Evolutionary conservation across 192 early-diverging fungal species (phyloP).

Genomic region (Coemansia sp.): DNA sequence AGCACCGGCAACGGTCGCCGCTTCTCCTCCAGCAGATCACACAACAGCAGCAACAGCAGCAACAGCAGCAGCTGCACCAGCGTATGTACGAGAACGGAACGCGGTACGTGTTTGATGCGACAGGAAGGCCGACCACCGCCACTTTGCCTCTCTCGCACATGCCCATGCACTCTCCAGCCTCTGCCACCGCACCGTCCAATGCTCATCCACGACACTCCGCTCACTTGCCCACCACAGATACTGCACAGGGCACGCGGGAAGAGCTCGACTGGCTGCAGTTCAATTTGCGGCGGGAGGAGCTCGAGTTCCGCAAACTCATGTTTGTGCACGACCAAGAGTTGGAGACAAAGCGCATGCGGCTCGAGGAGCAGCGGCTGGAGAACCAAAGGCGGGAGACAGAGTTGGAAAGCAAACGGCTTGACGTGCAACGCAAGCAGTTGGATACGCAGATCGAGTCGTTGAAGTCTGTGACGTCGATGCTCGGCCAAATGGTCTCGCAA

Average conservation of each 20-base stretch:
- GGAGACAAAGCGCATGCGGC: constrained; percentile 28
- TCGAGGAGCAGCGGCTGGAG: constrained; percentile 42
- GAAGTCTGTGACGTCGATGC: constrained; percentile 20
- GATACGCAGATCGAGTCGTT: constrained; percentile 43
- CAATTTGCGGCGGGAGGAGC: constrained; percentile 49
- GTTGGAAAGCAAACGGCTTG: constrained; percentile 32
- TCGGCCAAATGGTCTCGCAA: constrained; percentile 23
- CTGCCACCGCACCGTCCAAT: too few relatives aligned
- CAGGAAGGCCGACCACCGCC: constrained; percentile 20
- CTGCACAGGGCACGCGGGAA: constrained; percentile 28
- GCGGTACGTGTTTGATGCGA: constrained; percentile 12
- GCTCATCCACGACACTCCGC: too few relatives aligned
- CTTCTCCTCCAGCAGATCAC: background rate
- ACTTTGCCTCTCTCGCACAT: constrained; percentile 24
- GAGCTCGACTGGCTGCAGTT: constrained; percentile 53
- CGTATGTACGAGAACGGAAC: constrained; percentile 13
- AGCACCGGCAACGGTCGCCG: constrained; percentile 15
- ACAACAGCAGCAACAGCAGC: constrained; percentile 10
- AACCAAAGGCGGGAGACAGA: constrained; percentile 37
- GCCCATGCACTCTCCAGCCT: background rate
- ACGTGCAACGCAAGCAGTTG: constrained; percentile 24
- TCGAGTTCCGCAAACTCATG: constrained; percentile 43
- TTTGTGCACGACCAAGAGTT: constrained; percentile 44
- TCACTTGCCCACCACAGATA: background rate
- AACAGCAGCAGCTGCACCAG: constrained; percentile 19